These are phyloP conservation scores for Ceratobasidium sp. DNA, from an alignment of 1,284 basidiomycete species.

Conservation along the genomic window DNA sequence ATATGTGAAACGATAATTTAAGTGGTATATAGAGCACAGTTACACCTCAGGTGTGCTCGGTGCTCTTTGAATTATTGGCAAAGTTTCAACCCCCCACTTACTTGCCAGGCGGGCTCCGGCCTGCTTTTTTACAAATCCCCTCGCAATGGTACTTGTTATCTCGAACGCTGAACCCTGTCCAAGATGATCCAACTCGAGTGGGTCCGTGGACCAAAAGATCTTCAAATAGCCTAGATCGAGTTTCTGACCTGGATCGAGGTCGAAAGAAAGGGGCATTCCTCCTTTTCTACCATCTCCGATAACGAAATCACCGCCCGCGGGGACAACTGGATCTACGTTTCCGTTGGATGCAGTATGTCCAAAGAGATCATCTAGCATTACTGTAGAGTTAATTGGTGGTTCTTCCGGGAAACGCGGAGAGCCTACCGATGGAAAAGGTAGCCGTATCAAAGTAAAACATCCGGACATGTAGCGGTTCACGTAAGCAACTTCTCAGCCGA, in stretches of 20 bases:
- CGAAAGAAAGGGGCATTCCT: background rate
- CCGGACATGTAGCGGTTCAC: conserved; percentile 56
- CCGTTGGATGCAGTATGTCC: background rate
- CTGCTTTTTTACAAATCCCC: background rate
- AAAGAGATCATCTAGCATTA: background rate
- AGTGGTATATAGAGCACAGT: too few relatives aligned
- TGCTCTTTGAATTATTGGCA: too few relatives aligned
- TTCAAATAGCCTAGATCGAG: background rate
- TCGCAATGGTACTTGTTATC: background rate
- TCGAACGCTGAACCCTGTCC: background rate
- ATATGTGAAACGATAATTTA: too few relatives aligned
- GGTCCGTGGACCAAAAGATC: conserved; percentile 4
- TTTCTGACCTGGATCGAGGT: background rate
- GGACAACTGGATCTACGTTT: background rate
- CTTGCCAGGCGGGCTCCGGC: too few relatives aligned
- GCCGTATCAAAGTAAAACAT: conserved; percentile 57
- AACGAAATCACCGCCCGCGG: background rate
- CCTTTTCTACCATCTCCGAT: background rate
- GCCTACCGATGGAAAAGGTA: conserved; percentile 53
- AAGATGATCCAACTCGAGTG: background rate
- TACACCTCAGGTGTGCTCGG: too few relatives aligned
- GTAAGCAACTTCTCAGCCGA: conserved; percentile 53
- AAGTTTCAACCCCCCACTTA: too few relatives aligned
- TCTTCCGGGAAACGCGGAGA: background rate
- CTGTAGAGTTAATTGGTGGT: background rate